Evolutionary conservation across 2,329 filamentous ascomycete species (phyloP).

Genomic region (Chrysosphaeria jannelii): DNA sequence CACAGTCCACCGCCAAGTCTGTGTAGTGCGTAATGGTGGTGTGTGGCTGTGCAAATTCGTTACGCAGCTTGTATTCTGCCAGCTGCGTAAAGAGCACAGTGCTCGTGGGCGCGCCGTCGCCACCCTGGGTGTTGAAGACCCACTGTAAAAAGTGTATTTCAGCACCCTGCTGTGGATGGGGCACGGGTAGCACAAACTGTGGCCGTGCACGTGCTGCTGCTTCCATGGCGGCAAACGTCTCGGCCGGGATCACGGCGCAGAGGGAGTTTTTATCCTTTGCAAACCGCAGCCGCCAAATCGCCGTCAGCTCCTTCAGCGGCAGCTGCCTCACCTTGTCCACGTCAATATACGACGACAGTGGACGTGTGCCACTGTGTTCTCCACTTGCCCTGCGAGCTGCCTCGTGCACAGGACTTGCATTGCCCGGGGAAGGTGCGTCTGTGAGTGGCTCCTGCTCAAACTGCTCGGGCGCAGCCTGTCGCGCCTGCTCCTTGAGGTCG

Average conservation of each 20-base stretch:
- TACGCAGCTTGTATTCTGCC: slow-evolving; percentile 71
- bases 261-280: slow-evolving; percentile 40
- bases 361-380: slow-evolving; percentile 8
- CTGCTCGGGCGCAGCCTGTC: too few relatives aligned
- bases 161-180: slow-evolving; percentile 34
- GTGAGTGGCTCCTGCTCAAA: too few relatives aligned
- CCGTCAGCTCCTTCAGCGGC: slow-evolving; percentile 53
- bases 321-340: slow-evolving; percentile 45
- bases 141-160: slow-evolving; percentile 95
- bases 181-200: slow-evolving; percentile 72
- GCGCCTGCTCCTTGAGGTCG: too few relatives aligned
- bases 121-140: slow-evolving; percentile 35
- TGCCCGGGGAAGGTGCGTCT: too few relatives aligned
- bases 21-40: slow-evolving; percentile 81
- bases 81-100: slow-evolving; percentile 83
- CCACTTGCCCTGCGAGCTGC: too few relatives aligned
- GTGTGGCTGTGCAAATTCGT: slow-evolving; percentile 72
- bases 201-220: slow-evolving; percentile 42
- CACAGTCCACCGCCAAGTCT: slow-evolving; percentile 45
- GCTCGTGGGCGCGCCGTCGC: slow-evolving; percentile 22
- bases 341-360: slow-evolving; percentile 31
- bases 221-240: slow-evolving; percentile 46
- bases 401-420: too few relatives aligned
- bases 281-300: slow-evolving; percentile 74
- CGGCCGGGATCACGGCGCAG: slow-evolving; percentile 51